Evolutionary conservation across 495 filamentous ascomycete genomes (phyloP).

Genomic region (Xylaria castorea): DNA sequence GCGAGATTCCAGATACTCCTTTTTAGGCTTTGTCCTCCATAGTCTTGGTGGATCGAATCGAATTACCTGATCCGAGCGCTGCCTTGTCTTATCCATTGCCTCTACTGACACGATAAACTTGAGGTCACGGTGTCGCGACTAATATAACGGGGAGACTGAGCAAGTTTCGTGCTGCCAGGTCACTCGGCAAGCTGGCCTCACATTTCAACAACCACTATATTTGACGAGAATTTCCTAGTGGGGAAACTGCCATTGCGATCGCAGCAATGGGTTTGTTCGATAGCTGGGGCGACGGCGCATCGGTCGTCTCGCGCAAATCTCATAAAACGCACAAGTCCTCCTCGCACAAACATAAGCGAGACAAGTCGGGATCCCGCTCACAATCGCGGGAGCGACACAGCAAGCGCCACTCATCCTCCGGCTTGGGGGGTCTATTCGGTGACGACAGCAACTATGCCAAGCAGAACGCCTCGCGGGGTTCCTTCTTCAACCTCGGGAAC

Average conservation of each 20-base stretch:
- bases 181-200: background rate
- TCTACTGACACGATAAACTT: slow-evolving; percentile 9
- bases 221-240: background rate
- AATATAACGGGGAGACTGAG: background rate
- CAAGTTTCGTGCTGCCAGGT: background rate
- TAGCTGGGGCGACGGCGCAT: slow-evolving; percentile 49
- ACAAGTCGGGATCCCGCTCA: slow-evolving; percentile 40
- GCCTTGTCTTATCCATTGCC: background rate
- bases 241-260: background rate
- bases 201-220: background rate
- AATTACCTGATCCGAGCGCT: background rate
- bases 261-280: slow-evolving; percentile 51
- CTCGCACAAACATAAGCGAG: slow-evolving; percentile 35
- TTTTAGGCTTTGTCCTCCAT: background rate
- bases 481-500: slow-evolving; percentile 62
- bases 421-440: slow-evolving; percentile 44
- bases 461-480: slow-evolving; percentile 54
- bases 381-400: slow-evolving; percentile 32
- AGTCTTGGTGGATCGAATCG: slow-evolving; percentile 11
- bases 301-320: slow-evolving; percentile 48
- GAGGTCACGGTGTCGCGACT: background rate
- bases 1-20: background rate
- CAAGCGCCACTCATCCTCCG: slow-evolving; percentile 41
- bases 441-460: slow-evolving; percentile 42
- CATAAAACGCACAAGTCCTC: slow-evolving; percentile 37